These are phyloP conservation scores for Cladophialophora immunda DNA, from an alignment of 2,329 filamentous ascomycete genomes.

Conservation along the genomic window DNA sequence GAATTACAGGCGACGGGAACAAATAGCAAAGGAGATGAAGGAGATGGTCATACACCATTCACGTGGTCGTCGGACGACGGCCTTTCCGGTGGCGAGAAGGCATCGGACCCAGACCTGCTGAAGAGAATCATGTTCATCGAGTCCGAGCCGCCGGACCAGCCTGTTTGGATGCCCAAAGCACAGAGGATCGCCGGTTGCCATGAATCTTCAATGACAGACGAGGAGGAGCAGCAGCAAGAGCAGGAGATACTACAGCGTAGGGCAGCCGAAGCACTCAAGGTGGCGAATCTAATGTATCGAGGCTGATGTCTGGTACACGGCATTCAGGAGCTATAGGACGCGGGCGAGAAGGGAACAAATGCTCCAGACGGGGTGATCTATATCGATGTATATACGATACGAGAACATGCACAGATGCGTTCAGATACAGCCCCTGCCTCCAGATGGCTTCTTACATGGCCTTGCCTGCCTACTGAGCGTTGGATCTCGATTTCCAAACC, in stretches of 20 bases:
- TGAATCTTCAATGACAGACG: background rate
- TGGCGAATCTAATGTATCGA: background rate
- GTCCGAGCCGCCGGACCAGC: slow-evolving; percentile 1
- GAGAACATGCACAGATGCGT: background rate
- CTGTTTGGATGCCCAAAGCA: background rate
- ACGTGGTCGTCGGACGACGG: background rate
- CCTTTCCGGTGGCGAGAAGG: background rate
- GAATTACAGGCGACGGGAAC: background rate
- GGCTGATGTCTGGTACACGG: background rate
- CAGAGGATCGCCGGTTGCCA: background rate
- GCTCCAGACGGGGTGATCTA: background rate
- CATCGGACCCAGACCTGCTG: background rate
- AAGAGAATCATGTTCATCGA: slow-evolving; percentile 6
- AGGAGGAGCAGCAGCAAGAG: background rate
- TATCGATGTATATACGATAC: background rate
- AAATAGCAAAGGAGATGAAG: background rate
- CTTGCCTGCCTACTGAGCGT: too few species aligned
- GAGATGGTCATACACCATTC: background rate
- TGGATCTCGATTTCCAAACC: too few species aligned
- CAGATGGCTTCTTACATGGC: background rate
- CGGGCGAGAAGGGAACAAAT: background rate
- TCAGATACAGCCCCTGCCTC: background rate
- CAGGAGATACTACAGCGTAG: background rate
- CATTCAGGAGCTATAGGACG: background rate
- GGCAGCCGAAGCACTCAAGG: background rate